phyloP scores from a whole-genome alignment of 2,329 filamentous ascomycete species.

The Mycosphaerella arachidis region DNA sequence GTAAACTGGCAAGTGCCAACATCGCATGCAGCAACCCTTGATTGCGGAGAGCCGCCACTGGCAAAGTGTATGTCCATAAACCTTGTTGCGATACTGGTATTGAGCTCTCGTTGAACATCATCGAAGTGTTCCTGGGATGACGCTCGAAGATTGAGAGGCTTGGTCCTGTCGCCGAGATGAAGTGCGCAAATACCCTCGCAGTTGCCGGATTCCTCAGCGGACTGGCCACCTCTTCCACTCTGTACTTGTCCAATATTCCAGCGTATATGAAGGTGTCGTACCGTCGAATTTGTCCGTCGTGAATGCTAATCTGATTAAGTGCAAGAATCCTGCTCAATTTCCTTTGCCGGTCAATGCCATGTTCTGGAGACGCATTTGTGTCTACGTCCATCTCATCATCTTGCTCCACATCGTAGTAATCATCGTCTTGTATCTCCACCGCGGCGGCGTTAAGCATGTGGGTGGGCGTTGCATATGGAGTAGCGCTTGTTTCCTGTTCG shows the following conservation, averaged over 20 bases:
- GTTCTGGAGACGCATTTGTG: constrained; percentile 15
- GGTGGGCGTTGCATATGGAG: constrained; percentile 19
- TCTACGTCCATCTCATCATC: constrained; percentile 42
- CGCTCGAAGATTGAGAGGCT: constrained; percentile 64
- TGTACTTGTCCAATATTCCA: constrained; percentile 44
- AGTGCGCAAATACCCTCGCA: constrained; percentile 82
- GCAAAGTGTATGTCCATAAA: constrained; percentile 70
- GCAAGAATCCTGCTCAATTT: constrained; percentile 26
- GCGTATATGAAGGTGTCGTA: constrained; percentile 47
- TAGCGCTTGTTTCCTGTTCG: constrained; percentile 22
- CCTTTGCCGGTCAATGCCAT: constrained; percentile 18
- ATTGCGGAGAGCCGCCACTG: constrained; percentile 75
- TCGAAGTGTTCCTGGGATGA: constrained; percentile 67
- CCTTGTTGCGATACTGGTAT: constrained; percentile 59
- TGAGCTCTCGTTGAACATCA: constrained; percentile 58
- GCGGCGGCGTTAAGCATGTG: constrained; percentile 36
- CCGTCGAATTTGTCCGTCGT: constrained; percentile 31
- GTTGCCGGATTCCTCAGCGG: constrained; percentile 78
- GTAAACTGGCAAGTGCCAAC: constrained; percentile 77
- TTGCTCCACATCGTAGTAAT: constrained; percentile 47
- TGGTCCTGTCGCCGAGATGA: constrained; percentile 66
- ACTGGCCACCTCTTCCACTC: constrained; percentile 45
- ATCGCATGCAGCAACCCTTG: constrained; percentile 89
- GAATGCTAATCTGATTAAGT: constrained; percentile 27
- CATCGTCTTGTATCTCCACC: constrained; percentile 45